phyloP scores from a whole-genome alignment of 108 stramenopile genomes.

The Skeletonema tropicum region DNA sequence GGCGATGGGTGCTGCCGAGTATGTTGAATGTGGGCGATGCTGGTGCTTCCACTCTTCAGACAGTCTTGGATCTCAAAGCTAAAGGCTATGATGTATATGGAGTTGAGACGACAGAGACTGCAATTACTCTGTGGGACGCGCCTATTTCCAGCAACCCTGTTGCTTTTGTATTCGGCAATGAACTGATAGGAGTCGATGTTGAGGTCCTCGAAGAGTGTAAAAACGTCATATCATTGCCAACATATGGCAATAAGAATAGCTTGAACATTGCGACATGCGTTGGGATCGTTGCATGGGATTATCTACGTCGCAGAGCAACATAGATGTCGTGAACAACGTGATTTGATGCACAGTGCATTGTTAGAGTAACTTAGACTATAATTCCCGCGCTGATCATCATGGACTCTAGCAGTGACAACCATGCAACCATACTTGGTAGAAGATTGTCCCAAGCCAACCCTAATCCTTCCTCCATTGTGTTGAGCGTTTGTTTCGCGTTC shows the following conservation, averaged over 20 bases:
- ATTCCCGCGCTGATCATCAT: neutral
- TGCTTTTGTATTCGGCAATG: slow-evolving; percentile 65
- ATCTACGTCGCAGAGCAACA: slow-evolving; percentile 22
- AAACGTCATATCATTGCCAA: slow-evolving; percentile 52
- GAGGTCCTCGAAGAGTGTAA: slow-evolving; percentile 53
- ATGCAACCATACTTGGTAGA: neutral
- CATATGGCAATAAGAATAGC: slow-evolving; percentile 62
- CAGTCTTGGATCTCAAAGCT: slow-evolving; percentile 50
- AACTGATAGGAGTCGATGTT: slow-evolving; percentile 58
- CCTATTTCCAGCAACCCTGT: slow-evolving; percentile 32
- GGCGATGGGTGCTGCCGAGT: slow-evolving; percentile 59
- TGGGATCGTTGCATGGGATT: slow-evolving; percentile 58
- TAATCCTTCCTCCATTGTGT: neutral
- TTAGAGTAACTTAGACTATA: neutral
- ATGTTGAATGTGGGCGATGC: slow-evolving; percentile 38
- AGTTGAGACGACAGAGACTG: slow-evolving; percentile 57
- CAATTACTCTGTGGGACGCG: slow-evolving; percentile 51
- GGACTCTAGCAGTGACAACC: neutral
- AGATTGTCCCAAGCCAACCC: neutral
- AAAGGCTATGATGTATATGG: slow-evolving; percentile 47
- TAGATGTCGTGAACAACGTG: neutral
- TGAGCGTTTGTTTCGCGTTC: neutral
- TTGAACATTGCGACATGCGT: slow-evolving; percentile 66
- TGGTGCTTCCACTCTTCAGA: slow-evolving; percentile 46
- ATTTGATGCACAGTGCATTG: neutral